These are phyloP conservation scores for Aspergillus hiratsukae DNA, from an alignment of 2,329 filamentous ascomycete species.

Conservation along the genomic window DNA sequence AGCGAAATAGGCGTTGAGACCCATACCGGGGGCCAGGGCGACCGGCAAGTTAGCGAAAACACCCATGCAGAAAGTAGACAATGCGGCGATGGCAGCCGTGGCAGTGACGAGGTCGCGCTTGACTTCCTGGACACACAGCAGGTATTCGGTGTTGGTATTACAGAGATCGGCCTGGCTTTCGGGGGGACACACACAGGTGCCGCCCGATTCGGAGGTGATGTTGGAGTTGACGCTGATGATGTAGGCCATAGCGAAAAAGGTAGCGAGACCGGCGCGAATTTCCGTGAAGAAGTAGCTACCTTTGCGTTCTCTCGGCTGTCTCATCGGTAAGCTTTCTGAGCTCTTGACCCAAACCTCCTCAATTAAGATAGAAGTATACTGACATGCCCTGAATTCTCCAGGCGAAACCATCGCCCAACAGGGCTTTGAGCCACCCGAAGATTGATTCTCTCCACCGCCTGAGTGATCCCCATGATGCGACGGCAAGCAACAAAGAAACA, in stretches of 20 bases:
- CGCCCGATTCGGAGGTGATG: constrained; percentile 67
- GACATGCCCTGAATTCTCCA: constrained; percentile 80
- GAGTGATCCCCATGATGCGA: constrained; percentile 12
- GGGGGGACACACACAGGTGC: constrained; percentile 68
- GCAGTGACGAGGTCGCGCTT: constrained; percentile 79
- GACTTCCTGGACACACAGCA: constrained; percentile 49
- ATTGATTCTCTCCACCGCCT: constrained; percentile 26
- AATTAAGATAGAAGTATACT: constrained; percentile 32
- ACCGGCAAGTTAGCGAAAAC: constrained; percentile 76
- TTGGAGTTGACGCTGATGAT: constrained; percentile 66
- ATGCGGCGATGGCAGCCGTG: constrained; percentile 74
- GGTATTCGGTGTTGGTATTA: constrained; percentile 44
- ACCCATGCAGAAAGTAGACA: constrained; percentile 80
- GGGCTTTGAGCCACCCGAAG: constrained; percentile 56
- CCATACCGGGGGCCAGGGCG: constrained; percentile 70
- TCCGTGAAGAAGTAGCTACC: constrained; percentile 78
- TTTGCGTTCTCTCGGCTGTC: constrained; percentile 64
- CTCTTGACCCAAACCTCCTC: constrained; percentile 12
- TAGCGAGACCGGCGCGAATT: constrained; percentile 74
- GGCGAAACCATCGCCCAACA: constrained; percentile 69
- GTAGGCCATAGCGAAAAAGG: constrained; percentile 77
- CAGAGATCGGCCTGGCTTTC: constrained; percentile 43
- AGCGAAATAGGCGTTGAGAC: constrained; percentile 82
- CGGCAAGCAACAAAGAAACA: neutral
- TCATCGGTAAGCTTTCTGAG: neutral